Conservation (phyloP, 352 stramenopile genomes). For the Halophytophthora polymorphica region DNA sequence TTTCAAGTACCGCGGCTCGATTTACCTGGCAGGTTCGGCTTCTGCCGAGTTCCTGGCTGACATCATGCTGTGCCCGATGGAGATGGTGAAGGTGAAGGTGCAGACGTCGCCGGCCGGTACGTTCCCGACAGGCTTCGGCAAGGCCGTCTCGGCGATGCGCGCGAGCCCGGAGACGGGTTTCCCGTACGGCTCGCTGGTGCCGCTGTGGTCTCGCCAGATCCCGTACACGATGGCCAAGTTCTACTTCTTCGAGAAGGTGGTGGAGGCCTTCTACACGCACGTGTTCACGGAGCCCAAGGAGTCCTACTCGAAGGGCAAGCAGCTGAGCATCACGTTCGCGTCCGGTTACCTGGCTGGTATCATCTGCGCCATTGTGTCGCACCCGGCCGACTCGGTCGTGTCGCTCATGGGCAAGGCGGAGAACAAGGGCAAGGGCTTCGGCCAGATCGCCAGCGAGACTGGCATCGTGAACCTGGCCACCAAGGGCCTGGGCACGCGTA, state of each 20-base stretch:
- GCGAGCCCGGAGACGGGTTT: constrained; percentile 79
- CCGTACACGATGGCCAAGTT: constrained; percentile 99
- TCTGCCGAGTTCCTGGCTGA: constrained; percentile 91
- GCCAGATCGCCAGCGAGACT: constrained; percentile 67
- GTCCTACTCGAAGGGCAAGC: constrained; percentile 85
- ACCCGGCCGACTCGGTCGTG: constrained; percentile 97
- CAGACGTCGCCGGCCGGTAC: constrained; percentile 80
- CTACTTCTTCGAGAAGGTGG: constrained; percentile 91
- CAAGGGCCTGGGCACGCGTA: constrained; percentile 88
- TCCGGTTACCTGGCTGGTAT: constrained; percentile 98
- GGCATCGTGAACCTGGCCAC: constrained; percentile 61
- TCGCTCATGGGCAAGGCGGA: constrained; percentile 91
- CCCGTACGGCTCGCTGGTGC: constrained; percentile 85
- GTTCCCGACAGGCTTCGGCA: constrained; percentile 77
- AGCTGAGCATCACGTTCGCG: constrained; percentile 93
- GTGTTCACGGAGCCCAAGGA: constrained; percentile 85
- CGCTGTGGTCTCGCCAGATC: constrained; percentile 87
- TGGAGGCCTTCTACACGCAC: constrained; percentile 78
- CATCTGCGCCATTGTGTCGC: constrained; percentile 96
- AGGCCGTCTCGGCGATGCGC: constrained; percentile 77
- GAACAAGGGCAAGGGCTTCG: constrained; percentile 82
- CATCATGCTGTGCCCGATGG: constrained; percentile 88
- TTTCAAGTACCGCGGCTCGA: constrained; percentile 85
- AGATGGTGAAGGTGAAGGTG: constrained; percentile 92
- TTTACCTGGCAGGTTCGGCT: constrained; percentile 87